phyloP scores from a whole-genome alignment of 345 rosid species.

The Citrus australasica region DNA sequence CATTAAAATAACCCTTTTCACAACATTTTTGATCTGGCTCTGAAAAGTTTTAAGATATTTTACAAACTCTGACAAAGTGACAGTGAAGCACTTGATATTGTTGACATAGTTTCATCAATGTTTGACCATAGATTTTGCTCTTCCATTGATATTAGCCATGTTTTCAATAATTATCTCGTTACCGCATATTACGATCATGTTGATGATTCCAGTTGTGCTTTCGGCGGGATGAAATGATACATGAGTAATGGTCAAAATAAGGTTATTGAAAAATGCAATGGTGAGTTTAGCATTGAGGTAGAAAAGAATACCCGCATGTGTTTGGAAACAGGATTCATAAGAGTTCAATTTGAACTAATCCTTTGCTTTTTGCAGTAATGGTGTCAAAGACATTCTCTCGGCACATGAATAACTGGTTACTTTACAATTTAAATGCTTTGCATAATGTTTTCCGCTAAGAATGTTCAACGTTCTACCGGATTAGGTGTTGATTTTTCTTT shows the following conservation, averaged over 20 bases:
- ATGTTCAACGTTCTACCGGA: neutral
- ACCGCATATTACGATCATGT: neutral
- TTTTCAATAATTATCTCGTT: neutral
- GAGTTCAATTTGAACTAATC: neutral
- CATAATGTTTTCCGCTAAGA: neutral
- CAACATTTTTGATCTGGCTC: neutral
- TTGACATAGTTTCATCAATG: neutral
- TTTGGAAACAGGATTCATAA: neutral
- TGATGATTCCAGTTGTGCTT: neutral
- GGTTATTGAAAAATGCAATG: neutral
- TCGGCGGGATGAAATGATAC: neutral
- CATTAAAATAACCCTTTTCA: neutral
- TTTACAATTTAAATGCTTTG: neutral
- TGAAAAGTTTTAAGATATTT: neutral
- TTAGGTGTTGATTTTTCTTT: conserved; percentile 2
- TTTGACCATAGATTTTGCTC: neutral
- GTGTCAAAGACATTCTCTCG: neutral
- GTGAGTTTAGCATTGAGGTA: neutral
- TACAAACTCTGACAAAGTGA: neutral
- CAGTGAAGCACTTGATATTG: neutral
- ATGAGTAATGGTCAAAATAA: neutral
- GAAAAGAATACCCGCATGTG: neutral
- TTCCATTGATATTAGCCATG: neutral
- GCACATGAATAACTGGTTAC: neutral
- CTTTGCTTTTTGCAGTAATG: neutral